These are phyloP conservation scores for Penicillium atrosanguineum DNA, from an alignment of 495 filamentous ascomycete species.

Conservation along the genomic window DNA sequence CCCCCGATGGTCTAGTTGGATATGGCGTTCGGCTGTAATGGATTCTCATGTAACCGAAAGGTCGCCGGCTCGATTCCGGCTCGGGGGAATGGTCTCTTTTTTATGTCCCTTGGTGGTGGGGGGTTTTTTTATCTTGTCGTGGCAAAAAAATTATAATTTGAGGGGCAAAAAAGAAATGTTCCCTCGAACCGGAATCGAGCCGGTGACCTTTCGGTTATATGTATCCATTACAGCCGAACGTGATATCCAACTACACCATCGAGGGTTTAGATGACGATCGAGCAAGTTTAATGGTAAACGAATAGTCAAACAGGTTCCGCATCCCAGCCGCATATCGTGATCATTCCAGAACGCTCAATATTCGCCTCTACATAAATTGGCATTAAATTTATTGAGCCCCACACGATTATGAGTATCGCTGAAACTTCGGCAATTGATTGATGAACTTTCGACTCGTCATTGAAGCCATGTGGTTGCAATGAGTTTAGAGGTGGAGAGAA, in stretches of 20 bases:
- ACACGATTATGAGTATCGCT: neutral
- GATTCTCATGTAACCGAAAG: neutral
- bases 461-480: neutral
- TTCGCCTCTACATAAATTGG: neutral
- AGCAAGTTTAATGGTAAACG: neutral
- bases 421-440: neutral
- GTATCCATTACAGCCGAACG: constrained; percentile 9
- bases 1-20: neutral
- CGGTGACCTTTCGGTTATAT: constrained; percentile 9
- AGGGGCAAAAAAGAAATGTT: neutral
- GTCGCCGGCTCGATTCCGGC: neutral
- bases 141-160: too few relatives aligned
- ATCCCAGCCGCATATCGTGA: neutral
- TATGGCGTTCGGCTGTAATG: neutral
- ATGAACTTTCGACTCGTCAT: neutral
- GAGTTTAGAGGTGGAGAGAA: neutral
- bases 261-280: neutral
- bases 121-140: too few relatives aligned
- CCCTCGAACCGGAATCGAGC: constrained; percentile 8
- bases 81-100: neutral
- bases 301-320: neutral
- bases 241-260: neutral
- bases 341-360: neutral
- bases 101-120: neutral
- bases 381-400: neutral